Conservation (phyloP, 192 early-diverging fungal species). For the Jimgerdemannia flammicorona region DNA sequence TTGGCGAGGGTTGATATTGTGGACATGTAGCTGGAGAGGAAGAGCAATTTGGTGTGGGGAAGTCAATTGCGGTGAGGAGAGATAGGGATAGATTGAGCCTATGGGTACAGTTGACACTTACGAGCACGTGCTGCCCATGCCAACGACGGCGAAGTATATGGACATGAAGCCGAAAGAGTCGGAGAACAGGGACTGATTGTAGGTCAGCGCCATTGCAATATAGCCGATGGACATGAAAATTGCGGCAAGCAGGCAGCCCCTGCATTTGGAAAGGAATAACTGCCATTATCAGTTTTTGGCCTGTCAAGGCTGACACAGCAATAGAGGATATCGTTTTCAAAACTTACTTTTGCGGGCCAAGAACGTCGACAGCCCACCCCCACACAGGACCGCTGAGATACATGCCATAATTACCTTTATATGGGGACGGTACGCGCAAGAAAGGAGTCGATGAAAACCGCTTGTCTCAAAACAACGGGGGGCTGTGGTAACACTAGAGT, state of each 20-base stretch:
- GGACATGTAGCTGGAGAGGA: not conserved
- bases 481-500: not conserved
- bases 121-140: conserved; percentile 6
- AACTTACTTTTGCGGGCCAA: conserved; percentile 1
- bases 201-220: not conserved
- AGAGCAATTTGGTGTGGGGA: not conserved
- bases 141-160: not conserved
- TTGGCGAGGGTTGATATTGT: conserved; percentile 1
- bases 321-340: not conserved
- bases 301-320: not conserved
- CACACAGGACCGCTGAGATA: conserved; percentile 2
- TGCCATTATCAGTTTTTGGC: not conserved
- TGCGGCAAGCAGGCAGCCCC: not conserved
- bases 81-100: not conserved
- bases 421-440: too few species aligned
- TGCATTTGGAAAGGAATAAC: not conserved
- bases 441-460: not conserved
- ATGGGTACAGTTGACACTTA: not conserved
- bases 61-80: not conserved
- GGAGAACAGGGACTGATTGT: not conserved
- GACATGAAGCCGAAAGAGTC: not conserved
- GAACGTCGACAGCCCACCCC: not conserved
- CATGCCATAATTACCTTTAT: conserved; percentile 2
- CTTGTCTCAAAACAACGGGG: not conserved
- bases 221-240: not conserved